Evolutionary conservation across 257 asterid species (phyloP).

Genomic region (Ophiorrhiza pumila): DNA sequence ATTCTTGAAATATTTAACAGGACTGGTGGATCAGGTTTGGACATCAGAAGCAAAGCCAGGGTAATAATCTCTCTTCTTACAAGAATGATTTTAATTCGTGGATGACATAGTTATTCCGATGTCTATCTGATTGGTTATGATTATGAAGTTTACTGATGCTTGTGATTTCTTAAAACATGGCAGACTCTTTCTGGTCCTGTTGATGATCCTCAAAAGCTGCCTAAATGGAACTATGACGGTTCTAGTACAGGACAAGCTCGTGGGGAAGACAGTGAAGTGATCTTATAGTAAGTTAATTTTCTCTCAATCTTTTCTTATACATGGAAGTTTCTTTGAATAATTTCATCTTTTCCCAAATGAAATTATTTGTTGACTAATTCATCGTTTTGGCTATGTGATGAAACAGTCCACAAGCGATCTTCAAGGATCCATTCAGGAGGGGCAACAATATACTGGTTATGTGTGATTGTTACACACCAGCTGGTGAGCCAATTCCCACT

Average conservation of each 20-base stretch:
- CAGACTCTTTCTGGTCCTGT: slow-evolving; percentile 75
- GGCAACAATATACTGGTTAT: slow-evolving; percentile 80
- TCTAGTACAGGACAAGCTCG: slow-evolving; percentile 97
- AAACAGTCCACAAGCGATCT: slow-evolving; percentile 87
- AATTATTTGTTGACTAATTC: background rate
- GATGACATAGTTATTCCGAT: background rate
- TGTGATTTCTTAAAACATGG: background rate
- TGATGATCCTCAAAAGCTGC: slow-evolving; percentile 67
- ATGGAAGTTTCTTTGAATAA: too few species aligned
- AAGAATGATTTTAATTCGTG: background rate
- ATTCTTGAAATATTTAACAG: slow-evolving; percentile 32
- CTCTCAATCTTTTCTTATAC: background rate
- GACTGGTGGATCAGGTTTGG: slow-evolving; percentile 96
- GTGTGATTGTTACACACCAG: slow-evolving; percentile 92
- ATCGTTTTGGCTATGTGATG: slow-evolving; percentile 4
- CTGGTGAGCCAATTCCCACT: slow-evolving; percentile 86
- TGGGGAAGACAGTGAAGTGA: slow-evolving; percentile 94
- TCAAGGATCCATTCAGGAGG: slow-evolving; percentile 87
- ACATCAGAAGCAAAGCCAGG: slow-evolving; percentile 90
- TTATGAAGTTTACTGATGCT: background rate
- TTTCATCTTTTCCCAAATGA: background rate
- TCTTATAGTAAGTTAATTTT: slow-evolving; percentile 80
- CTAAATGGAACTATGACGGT: slow-evolving; percentile 94
- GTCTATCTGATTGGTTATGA: background rate
- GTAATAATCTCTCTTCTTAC: slow-evolving; percentile 31